These are phyloP conservation scores for Pseudogymnoascus sp. DNA, from an alignment of 2,329 filamentous ascomycete genomes.

Conservation along the genomic window DNA sequence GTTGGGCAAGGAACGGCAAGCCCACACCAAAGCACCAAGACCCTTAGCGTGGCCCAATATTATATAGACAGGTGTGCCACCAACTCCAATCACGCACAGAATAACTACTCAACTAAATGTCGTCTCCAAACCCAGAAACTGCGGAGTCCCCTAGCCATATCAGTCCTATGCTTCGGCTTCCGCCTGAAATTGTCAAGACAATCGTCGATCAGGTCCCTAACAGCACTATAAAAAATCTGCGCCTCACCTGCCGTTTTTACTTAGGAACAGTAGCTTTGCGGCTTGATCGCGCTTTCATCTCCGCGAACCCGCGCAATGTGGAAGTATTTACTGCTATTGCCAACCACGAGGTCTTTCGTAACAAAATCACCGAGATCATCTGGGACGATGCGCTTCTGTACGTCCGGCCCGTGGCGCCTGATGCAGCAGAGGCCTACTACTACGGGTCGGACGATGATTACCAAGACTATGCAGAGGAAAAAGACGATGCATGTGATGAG, in stretches of 20 bases:
- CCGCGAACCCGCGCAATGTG: slow-evolving; percentile 34
- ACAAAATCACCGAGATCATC: slow-evolving; percentile 32
- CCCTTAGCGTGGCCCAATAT: too few species aligned
- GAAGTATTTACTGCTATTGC: slow-evolving; percentile 32
- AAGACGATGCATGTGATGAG: not conserved
- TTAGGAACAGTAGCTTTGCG: slow-evolving; percentile 19
- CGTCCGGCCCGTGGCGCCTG: not conserved
- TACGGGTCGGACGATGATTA: not conserved
- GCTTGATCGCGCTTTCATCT: slow-evolving; percentile 34
- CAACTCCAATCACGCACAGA: slow-evolving; percentile 12
- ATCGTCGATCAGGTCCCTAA: slow-evolving; percentile 20
- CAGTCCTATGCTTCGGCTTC: not conserved
- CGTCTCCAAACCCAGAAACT: not conserved
- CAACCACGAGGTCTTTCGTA: slow-evolving; percentile 29
- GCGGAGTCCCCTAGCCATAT: not conserved
- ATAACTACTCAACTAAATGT: not conserved
- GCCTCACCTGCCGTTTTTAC: slow-evolving; percentile 21
- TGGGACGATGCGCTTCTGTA: slow-evolving; percentile 29
- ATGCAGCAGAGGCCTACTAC: not conserved
- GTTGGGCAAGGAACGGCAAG: too few species aligned
- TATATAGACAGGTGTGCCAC: not conserved
- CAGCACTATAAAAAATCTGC: slow-evolving; percentile 24
- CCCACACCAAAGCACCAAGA: too few species aligned
- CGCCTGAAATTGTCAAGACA: slow-evolving; percentile 10
- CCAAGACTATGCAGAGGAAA: not conserved